Base-by-base conservation (phyloP, 345 rosid genomes). In the Camelina hispida region DNA sequence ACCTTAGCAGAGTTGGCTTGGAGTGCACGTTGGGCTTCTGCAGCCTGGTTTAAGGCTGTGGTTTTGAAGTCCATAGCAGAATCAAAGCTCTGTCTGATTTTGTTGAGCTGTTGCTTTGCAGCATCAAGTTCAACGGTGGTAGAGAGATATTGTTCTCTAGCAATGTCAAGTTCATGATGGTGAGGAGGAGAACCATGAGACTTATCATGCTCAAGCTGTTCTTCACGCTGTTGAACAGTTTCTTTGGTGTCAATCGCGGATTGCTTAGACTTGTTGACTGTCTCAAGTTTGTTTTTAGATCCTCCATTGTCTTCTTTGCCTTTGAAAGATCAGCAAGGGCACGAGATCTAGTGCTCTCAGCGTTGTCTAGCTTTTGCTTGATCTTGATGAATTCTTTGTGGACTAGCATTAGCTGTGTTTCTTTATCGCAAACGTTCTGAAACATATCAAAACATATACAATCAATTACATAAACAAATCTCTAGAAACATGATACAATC, bases 41-140 rank as follows among this genome's bases (percentile, higher is more conserved):
- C 87, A 1, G 94, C 89, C 57, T 85, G 91, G 54, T 87, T 91
- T 72, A 89, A 70, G 0, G 91, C 78, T 0, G 87, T 83, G 62
- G 78, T 18, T 73, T 95, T 95, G 1, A 83, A 72, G 10, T 90
- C 97, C 84, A 84, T 60, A 3, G 84, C 83, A 0, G 93, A 83
- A 61, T 87, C 97, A 32, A 92, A 92, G 73, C 91, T 96, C 77
- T 89, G 97, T 68, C 91, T 72, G 61, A 89, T 71, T 73, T 81
- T 83, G 16, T 84, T 87, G 54, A 95, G 89, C 71, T 85, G 83
- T 48, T 90, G 97, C 73, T 92, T 95, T 4, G 87, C 84, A 2
- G 88, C 73, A 42, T 87, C 87, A 11, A 92, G 89, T 42, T 88
- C 76, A 5, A 75, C 15, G 2, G 92, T 85, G 7, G 83, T 80